Conservation (phyloP, 225 moss, liverwort and hornwort species). For the Pseudisothecium myosuroides region DNA sequence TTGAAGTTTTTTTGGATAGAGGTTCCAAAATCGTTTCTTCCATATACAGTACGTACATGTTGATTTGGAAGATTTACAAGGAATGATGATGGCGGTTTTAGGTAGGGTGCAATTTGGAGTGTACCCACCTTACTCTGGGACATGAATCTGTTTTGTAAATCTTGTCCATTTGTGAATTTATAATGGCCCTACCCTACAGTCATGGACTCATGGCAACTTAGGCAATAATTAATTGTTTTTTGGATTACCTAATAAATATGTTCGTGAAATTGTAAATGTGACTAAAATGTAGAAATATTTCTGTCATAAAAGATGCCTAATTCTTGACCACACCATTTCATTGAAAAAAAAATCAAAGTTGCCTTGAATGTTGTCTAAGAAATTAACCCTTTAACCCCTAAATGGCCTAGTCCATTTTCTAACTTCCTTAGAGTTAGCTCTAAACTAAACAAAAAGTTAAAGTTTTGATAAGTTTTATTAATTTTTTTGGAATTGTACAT, state of each 20-base stretch:
- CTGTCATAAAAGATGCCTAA: neutral
- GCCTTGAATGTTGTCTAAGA: neutral
- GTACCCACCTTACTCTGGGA: neutral
- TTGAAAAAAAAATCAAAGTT: neutral
- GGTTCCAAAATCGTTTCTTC: neutral
- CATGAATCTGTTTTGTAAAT: neutral
- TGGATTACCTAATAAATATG: too few species aligned
- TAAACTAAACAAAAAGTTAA: neutral
- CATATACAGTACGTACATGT: neutral
- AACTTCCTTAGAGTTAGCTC: neutral
- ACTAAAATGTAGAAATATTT: too few species aligned
- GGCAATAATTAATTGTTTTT: too few species aligned
- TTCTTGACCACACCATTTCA: neutral
- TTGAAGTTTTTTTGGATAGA: neutral
- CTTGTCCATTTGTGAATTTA: too few species aligned
- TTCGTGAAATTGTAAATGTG: accelerated
- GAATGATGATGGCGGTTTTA: neutral
- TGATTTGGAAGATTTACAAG: neutral
- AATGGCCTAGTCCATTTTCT: neutral
- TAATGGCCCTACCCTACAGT: too few species aligned
- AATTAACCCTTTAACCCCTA: neutral
- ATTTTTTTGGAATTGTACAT: neutral
- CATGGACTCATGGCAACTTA: too few species aligned
- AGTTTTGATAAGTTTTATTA: neutral
- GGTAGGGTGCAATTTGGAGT: neutral